Base-by-base conservation (phyloP, 345 rosid genomes). In the Eucalyptus dawsonii region DNA sequence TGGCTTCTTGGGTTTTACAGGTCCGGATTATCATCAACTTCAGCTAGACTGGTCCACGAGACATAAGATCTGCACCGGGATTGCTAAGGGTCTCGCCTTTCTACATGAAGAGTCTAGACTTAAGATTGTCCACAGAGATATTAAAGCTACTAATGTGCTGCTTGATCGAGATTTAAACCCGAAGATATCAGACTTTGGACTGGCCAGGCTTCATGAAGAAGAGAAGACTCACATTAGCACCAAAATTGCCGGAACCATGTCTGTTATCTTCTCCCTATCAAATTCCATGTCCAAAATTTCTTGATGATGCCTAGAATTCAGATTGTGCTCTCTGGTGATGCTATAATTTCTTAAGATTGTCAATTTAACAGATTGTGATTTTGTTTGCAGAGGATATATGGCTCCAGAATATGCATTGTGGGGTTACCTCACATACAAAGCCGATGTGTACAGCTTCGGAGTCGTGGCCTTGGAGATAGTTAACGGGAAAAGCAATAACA, bases 211-310 rank as follows among this genome's bases (percentile, higher is more conserved):
- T 50, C 53, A 92, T 14, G 93, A 91, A 31, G 93, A 88, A 51
- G 96, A 93, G 22, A 91, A 94, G 62, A 91, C 91, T 42, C 97
- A 93, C 88, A 93, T 96, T 56, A 94, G 92, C 91, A 94, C 97
- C 87, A 91, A 91, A 87, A 88, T 96, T 87, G 98, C 95, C 7
- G 97, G 97, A 89, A 95, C 97, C 86, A 86, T 95, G 97, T 95
- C 86, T 88, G 94, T 34, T 72, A 34, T 54, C 45, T 37, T 88
- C 83, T 45, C 49, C n/a, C 76, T 53, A 34, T 24, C 40, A 45
- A 12, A 25, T 34, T 72, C 81, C 81, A 17, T 17, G 80, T 17
- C 25, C 7, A 9, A 69, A 5, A 72, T 72, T 37, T 34, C 62
- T 72, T 80, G 14, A 53, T 34, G 12, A 21, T 14, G 45, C 29